Conservation (phyloP, 1,139 yeast genomes). For the Saccharomyces hybrid region DNA sequence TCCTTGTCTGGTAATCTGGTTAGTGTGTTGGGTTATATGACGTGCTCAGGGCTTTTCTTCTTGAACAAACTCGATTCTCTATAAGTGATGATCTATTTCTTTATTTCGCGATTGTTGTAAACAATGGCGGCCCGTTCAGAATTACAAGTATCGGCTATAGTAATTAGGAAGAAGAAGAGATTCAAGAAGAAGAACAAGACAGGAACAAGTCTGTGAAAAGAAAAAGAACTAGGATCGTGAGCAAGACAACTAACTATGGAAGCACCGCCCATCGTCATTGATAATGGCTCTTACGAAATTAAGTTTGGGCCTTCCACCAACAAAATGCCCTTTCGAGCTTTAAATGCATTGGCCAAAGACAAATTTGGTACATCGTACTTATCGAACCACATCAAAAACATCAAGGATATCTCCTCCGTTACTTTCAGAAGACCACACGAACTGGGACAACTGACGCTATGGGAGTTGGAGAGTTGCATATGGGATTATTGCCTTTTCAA, state of each 20-base stretch:
- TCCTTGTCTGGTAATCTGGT: not conserved
- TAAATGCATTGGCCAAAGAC: constrained; percentile 67
- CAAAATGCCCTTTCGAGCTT: constrained; percentile 42
- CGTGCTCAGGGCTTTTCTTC: not conserved
- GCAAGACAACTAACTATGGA: constrained; percentile 11
- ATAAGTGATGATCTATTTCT: too few species aligned
- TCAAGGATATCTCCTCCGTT: constrained; percentile 70
- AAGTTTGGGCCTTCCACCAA: constrained; percentile 55
- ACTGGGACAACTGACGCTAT: constrained; percentile 78
- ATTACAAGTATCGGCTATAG: too few species aligned
- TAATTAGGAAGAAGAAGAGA: not conserved
- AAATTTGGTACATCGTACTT: constrained; percentile 67
- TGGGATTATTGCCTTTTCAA: constrained; percentile 74
- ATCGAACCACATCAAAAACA: constrained; percentile 59
- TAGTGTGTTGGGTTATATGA: not conserved
- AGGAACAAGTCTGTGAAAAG: too few species aligned
- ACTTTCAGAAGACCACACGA: constrained; percentile 76
- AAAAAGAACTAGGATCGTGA: not conserved
- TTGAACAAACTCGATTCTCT: not conserved
- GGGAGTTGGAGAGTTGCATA: constrained; percentile 88
- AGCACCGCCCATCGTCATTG: constrained; percentile 37
- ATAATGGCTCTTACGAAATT: constrained; percentile 81
- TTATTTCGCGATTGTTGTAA: too few species aligned
- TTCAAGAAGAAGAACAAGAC: not conserved
- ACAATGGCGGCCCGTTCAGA: too few species aligned